phyloP scores from a whole-genome alignment of 2,329 filamentous ascomycete genomes.

The Hymenoscyphus infarciens region DNA sequence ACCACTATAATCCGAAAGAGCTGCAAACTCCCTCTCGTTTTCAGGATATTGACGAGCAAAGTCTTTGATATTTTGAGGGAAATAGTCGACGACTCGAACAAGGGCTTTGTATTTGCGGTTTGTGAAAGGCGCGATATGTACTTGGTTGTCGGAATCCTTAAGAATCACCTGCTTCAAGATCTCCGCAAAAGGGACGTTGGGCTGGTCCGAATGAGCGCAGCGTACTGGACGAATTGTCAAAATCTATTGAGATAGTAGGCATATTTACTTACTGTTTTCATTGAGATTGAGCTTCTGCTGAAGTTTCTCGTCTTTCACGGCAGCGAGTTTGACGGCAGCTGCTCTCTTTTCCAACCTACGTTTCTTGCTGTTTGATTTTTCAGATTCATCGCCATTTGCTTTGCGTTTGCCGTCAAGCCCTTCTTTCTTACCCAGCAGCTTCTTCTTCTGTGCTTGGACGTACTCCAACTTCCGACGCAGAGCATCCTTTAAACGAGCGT shows the following conservation, averaged over 20 bases:
- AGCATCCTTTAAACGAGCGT: slow-evolving; percentile 52
- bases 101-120: slow-evolving; percentile 67
- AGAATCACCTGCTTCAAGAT: slow-evolving; percentile 43
- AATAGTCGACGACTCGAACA: slow-evolving; percentile 80
- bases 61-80: slow-evolving; percentile 64
- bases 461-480: slow-evolving; percentile 52
- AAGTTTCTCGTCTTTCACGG: slow-evolving; percentile 34
- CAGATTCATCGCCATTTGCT: slow-evolving; percentile 15
- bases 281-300: slow-evolving; percentile 29
- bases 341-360: slow-evolving; percentile 33
- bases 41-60: slow-evolving; percentile 54
- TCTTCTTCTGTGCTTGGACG: slow-evolving; percentile 41
- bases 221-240: slow-evolving; percentile 39
- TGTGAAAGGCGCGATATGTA: slow-evolving; percentile 60
- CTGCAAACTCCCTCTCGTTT: slow-evolving; percentile 44
- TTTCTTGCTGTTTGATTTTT: slow-evolving; percentile 22
- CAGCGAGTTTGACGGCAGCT: slow-evolving; percentile 29
- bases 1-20: slow-evolving; percentile 44
- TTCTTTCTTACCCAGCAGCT: slow-evolving; percentile 37
- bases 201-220: slow-evolving; percentile 42
- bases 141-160: slow-evolving; percentile 36
- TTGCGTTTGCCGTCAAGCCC: slow-evolving; percentile 33
- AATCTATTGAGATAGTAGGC: background rate
- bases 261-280: slow-evolving; percentile 36
- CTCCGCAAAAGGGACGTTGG: slow-evolving; percentile 19